Evolutionary conservation across 148 eudicot genomes (phyloP), one percentile per base, ranked within the genome.

Genomic region (Rhododendron mucronatum): DNA sequence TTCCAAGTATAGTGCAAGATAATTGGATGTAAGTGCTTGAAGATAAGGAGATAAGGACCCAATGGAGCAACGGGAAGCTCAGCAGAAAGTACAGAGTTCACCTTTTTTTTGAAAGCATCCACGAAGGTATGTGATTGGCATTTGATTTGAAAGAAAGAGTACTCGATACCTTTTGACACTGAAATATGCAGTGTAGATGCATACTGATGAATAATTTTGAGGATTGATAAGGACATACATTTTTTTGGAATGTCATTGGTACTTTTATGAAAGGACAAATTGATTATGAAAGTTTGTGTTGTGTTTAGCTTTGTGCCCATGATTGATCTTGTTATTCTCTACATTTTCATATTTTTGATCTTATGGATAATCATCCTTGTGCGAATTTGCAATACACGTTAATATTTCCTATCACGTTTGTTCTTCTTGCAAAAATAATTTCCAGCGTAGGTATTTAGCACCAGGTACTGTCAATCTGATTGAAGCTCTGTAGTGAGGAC

Each of bases 41-140:
- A 15, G 84, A 83, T 65, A 83, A 71, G 76, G 76, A 65, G 55
- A 63, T 65, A 83, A 71, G 41, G 76, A 71, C 76, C 18, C 59
- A 26, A 13, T n/a, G 8, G 39, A 45, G 61, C 23, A 33, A 50
- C 11, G 4, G 33, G 50, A 51, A 26, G 23, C 83, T 80, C 0
- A 2, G 23, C 37, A 16, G 63, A 80, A 5, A 53, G 65, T 18
- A 51, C 41, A 59, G 4, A 51, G 5, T 80, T 51, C 63, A 33
- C 48, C 45, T 35, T 30, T 26, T 81, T 57, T 81, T 55, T 28
- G 48, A 57, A 59, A 82, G 73, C 84, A 37, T 35, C 71, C 44
- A 30, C 23, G 10, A 53, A 53, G 45, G 23, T 2, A 80, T 33
- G 83, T 28, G 74, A 37, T 82, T 59, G 51, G 71, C 53, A 39